Base-by-base conservation (phyloP, 169 alveolate species). In the Plasmodium vivax region DNA sequence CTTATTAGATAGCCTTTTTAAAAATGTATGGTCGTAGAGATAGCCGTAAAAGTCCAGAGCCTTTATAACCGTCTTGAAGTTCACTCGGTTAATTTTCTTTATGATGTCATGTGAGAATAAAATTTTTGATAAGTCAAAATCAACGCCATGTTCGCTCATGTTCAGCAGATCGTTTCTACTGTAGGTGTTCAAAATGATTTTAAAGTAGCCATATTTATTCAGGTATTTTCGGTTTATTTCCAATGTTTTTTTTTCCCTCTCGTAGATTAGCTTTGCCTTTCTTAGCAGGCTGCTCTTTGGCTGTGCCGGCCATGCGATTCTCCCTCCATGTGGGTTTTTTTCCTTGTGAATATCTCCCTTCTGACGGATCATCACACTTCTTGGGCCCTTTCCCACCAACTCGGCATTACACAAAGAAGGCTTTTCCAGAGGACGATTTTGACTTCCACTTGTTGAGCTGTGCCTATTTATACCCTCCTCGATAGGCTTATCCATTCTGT, bases 11-110 rank as follows among this genome's bases (percentile, higher is more conserved):
- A 87, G 38, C 36, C 81, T 87, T 75, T 87, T 87, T 77, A 87
- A 87, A 87, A 87, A 87, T n/a, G 71, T 74, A 87, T 56, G 75
- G 47, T 87, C 80, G 43, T 87, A 87, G 6, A 79, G 30, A 77
- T 87, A 87, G 7, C 93, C 93, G 81, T 87, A 87, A 77, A 87
- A 87, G 3, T 87, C 93, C 62, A 87, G 71, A 54, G 93, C 51
- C 23, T 75, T 77, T 85, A 87, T 77, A 87, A 87, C 71, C 19
- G 62, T 51, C 62, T 87, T 87, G 81, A 87, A 87, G 68, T 87
- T 87, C 0, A 16, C 43, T 87, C 34, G 80, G 81, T 38, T 87
- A 16, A 87, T 87, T 27, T 77, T 41, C 38, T 87, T 43, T 54
- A 87, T 79, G 6, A 87, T 87, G 30, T 87, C 81, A 32, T 87